These are phyloP conservation scores for Trifolium dubium DNA, from an alignment of 306 rosid species.

Conservation along the genomic window DNA sequence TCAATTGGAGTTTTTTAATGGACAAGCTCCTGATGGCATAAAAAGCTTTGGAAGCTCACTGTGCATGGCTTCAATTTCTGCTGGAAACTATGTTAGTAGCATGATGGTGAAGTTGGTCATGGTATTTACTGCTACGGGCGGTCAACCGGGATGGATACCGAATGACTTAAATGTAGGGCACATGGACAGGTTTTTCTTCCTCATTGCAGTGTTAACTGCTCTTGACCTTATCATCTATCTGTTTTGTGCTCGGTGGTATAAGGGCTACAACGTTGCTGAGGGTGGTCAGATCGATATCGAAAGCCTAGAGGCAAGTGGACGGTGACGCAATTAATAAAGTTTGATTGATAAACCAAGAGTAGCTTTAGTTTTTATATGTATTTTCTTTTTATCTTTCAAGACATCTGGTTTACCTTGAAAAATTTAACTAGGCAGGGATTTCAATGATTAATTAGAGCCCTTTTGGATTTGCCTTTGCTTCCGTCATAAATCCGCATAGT, in stretches of 20 bases:
- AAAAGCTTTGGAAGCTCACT: constrained; percentile 68
- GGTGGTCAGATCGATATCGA: not conserved
- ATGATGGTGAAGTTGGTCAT: constrained; percentile 51
- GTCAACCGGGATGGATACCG: constrained; percentile 59
- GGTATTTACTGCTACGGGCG: constrained; percentile 49
- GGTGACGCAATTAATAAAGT: constrained; percentile 1
- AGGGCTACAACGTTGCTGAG: constrained; percentile 6
- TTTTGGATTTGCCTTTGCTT: no score
- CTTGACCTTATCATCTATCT: constrained; percentile 51
- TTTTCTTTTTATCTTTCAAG: not conserved
- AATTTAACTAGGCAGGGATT: no score
- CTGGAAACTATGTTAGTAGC: constrained; percentile 64
- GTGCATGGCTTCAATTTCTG: constrained; percentile 71
- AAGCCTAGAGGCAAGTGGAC: constrained; percentile 10
- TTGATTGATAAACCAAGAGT: constrained; percentile 16
- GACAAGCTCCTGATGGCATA: constrained; percentile 66
- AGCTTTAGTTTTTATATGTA: not conserved
- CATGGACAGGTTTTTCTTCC: constrained; percentile 59
- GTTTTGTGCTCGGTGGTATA: constrained; percentile 54
- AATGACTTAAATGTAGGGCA: constrained; percentile 55
- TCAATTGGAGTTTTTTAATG: constrained; percentile 61
- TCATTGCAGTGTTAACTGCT: constrained; percentile 54
- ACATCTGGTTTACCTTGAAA: not conserved
- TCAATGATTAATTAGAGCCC: no score
- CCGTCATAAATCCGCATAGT: no score